Percentiles rank a stretch among this genome's conserved stretches.
Conservation (phyloP, 148 eudicot species). For the Simmondsia chinensis region DNA sequence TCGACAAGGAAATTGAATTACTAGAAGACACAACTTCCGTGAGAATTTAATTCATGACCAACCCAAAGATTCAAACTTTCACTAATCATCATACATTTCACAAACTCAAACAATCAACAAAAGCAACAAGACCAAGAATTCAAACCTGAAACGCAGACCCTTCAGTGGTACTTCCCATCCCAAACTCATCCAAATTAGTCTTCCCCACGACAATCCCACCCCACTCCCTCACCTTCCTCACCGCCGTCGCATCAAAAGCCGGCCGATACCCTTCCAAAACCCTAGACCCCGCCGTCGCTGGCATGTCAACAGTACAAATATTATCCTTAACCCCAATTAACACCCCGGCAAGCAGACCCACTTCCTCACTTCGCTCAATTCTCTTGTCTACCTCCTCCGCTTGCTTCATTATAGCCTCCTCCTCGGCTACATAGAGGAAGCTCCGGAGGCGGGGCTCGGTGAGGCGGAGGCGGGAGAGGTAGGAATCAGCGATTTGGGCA, state of each 20-base stretch:
- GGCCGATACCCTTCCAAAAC: slow-evolving; percentile 64
- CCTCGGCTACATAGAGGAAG: slow-evolving; percentile 60
- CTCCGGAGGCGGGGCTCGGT: slow-evolving; percentile 56
- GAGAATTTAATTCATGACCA: too few species aligned
- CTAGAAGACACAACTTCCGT: too few species aligned
- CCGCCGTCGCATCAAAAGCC: slow-evolving; percentile 82
- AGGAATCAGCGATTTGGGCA: slow-evolving; percentile 47
- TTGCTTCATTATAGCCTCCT: slow-evolving; percentile 21
- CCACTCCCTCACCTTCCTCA: slow-evolving; percentile 52
- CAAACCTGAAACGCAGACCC: slow-evolving; percentile 85
- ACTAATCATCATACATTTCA: too few species aligned
- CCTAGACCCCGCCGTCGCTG: slow-evolving; percentile 77
- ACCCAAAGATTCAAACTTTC: too few species aligned
- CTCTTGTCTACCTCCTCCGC: slow-evolving; percentile 58
- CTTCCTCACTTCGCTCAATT: slow-evolving; percentile 41
- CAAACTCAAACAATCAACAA: neutral
- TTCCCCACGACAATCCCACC: slow-evolving; percentile 93
- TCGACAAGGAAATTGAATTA: too few species aligned
- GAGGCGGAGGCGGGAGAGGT: slow-evolving; percentile 47
- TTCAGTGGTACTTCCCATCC: slow-evolving; percentile 96
- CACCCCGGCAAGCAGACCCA: slow-evolving; percentile 78
- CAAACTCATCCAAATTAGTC: slow-evolving; percentile 99
- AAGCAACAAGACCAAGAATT: neutral
- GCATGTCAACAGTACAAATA: slow-evolving; percentile 78
- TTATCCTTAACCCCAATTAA: slow-evolving; percentile 88